Evolutionary conservation across 2,329 filamentous ascomycete species (phyloP), one percentile per base, ranked within the genome.

Genomic region (Colletotrichum viniferum): DNA sequence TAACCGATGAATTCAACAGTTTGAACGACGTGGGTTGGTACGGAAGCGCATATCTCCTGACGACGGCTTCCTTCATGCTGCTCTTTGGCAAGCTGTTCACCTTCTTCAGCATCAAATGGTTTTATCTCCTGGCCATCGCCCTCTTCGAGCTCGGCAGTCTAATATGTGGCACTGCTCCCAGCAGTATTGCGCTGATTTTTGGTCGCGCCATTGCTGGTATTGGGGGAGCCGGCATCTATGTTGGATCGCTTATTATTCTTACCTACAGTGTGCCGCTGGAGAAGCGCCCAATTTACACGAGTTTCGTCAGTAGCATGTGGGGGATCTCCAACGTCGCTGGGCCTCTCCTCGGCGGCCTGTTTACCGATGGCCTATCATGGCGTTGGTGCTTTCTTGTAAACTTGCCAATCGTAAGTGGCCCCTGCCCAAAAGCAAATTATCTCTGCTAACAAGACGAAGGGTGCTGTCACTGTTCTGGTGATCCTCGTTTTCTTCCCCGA

Each of bases 21-120:
- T 81, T 89, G 8, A 81, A 84, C 9, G 87, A 89, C 70, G 85
- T 90, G 13, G 87, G 86, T 62, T 90, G 88, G 88, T 89, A 90
- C 74, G 87, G 86, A 4, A 85, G 80, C 7, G 83, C 85, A 55
- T 86, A 87, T 77, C 81, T 87, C 77, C 83, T 88, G 34, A 86
- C 86, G 4, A 81, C 83, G 6, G 81, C 84, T 32, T 83, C 85
- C 2, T 82, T 87, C 18, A 85, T 87, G 73, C 79, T 86, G 8
- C 80, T 84, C 36, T 84, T 83, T 69, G 85, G 84, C 38, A 87
- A 86, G 69, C 76, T 88, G 56, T 88, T 87, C 78, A 88, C 85
- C 18, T 87, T 87, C 73, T 87, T 83, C 78, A 82, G 82, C 74
- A 83, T 86, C 78, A 87, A 87, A 76, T 83, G 80, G 76, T 82